Conservation (phyloP, 2,329 filamentous ascomycete species). For the Epicoccum nigrum region DNA sequence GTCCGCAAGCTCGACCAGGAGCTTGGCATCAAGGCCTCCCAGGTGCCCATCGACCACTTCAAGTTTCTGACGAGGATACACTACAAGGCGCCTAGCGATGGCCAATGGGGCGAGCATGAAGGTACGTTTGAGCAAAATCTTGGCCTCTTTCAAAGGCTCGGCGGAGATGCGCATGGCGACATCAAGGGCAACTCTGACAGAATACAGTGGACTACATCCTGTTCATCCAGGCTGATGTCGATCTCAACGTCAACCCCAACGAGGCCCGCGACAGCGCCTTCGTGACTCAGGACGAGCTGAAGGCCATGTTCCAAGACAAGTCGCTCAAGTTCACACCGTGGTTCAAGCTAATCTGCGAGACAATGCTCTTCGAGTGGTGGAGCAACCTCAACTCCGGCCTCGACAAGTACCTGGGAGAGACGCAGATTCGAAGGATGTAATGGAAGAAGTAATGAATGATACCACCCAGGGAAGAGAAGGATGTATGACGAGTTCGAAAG, state of each 20-base stretch:
- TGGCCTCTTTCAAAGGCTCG: no score
- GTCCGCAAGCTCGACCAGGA: constrained; percentile 94
- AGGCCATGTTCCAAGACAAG: constrained; percentile 82
- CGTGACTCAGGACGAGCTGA: constrained; percentile 81
- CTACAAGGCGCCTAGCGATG: constrained; percentile 95
- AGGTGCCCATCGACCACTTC: constrained; percentile 91
- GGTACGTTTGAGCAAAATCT: constrained; percentile 63
- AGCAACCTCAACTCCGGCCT: constrained; percentile 78
- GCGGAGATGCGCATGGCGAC: no score
- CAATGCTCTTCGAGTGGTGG: constrained; percentile 99
- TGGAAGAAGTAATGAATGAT: constrained; percentile 7
- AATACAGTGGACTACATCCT: constrained; percentile 91
- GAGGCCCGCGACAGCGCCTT: constrained; percentile 87
- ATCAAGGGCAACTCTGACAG: constrained; percentile 30
- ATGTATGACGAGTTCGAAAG: constrained; percentile 70
- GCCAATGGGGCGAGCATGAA: constrained; percentile 99
- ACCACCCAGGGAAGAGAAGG: constrained; percentile 69
- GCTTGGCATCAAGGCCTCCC: constrained; percentile 84
- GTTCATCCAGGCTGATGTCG: constrained; percentile 88
- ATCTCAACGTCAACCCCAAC: constrained; percentile 81
- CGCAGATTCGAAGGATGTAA: constrained; percentile 84
- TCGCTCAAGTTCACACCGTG: constrained; percentile 90
- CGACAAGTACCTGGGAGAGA: constrained; percentile 85
- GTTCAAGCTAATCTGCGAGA: constrained; percentile 99
- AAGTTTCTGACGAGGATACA: constrained; percentile 95